Evolutionary conservation across 2,329 filamentous ascomycete species (phyloP), one percentile per base, ranked within the genome.

Genomic region (Microascus cirrosus): DNA sequence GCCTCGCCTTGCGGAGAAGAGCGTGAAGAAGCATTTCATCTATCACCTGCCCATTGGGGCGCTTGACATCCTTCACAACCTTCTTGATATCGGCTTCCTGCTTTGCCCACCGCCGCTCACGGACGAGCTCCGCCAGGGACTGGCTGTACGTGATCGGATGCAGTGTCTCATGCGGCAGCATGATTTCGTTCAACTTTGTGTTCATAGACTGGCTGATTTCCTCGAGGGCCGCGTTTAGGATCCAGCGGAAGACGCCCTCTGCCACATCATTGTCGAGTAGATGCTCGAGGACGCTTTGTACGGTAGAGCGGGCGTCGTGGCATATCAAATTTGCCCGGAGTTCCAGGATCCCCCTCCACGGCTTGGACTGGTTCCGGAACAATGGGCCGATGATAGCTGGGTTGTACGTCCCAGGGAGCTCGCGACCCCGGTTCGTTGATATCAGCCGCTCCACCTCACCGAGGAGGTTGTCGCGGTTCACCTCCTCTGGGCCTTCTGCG

Each of bases 1-100:
- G 72, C 69, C 34, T 73, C 63, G 24, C 50, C 6, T 20, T 22
- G 2, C 15, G 13, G n/a, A 56, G 8, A 12, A 32, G 36, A 15
- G 7, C 2, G 3, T 20, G 2, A 18, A 6, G 15, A 25, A 36
- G 22, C 6, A 8, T 4, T 0, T 12, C 20, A 8, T 54, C 53
- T 1, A 20, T n/a, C n/a, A 22, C 35, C 6, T 24, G 24, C 20
- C 12, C 36, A 3, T 5, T 12, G 36, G 5, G n/a, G 2, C 15
- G 42, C 18, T 4, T 48, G 8, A 4, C 7, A 48, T 48, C 11
- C 18, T 20, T 22, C 42, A 48, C n/a, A 4, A n/a, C 15, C 6
- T 4, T 39, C 18, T 39, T 10, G n/a, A 48, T 48, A 11, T 22
- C 8, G 15, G 7, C 13, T 20, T 48, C 42, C 15, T 20, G 42